Conservation (phyloP, 495 filamentous ascomycete genomes). For the Margaritispora aquatica region DNA sequence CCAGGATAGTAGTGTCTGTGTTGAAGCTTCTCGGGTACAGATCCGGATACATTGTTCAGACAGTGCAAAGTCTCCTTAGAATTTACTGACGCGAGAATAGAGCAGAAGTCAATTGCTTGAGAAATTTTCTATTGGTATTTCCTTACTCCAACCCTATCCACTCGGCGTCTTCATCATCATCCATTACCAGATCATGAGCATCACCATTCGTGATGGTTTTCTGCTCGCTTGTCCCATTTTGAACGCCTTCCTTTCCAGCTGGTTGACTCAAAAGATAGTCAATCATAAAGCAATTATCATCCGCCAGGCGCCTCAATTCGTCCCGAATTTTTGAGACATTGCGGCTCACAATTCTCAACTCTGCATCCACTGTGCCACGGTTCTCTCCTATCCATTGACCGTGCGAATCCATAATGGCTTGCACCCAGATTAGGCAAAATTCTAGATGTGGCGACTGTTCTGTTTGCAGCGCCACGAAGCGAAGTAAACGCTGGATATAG, state of each 20-base stretch:
- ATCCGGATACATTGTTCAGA: background rate
- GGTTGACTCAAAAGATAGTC: slow-evolving; percentile 58
- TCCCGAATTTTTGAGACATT: slow-evolving; percentile 71
- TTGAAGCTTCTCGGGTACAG: background rate
- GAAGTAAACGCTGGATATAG: slow-evolving; percentile 76
- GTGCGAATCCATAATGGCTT: slow-evolving; percentile 73
- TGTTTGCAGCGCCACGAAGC: slow-evolving; percentile 80
- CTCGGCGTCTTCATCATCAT: slow-evolving; percentile 35
- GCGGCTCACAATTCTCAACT: slow-evolving; percentile 71
- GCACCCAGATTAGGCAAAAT: slow-evolving; percentile 89
- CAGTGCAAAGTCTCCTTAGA: no score
- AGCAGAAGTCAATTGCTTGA: no score
- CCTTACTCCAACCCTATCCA: slow-evolving; percentile 50
- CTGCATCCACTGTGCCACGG: slow-evolving; percentile 65
- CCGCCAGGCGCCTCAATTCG: slow-evolving; percentile 66
- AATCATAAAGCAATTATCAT: slow-evolving; percentile 80
- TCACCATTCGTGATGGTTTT: slow-evolving; percentile 18
- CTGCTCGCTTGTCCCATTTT: slow-evolving; percentile 2
- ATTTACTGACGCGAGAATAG: no score
- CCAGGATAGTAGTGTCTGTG: background rate
- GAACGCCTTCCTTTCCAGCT: slow-evolving; percentile 17
- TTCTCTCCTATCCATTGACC: slow-evolving; percentile 79
- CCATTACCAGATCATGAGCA: slow-evolving; percentile 12
- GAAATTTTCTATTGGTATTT: no score
- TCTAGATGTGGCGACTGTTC: slow-evolving; percentile 90